phyloP scores from a whole-genome alignment of 2,329 filamentous ascomycete species.

The Rutstroemia sydowiana region DNA sequence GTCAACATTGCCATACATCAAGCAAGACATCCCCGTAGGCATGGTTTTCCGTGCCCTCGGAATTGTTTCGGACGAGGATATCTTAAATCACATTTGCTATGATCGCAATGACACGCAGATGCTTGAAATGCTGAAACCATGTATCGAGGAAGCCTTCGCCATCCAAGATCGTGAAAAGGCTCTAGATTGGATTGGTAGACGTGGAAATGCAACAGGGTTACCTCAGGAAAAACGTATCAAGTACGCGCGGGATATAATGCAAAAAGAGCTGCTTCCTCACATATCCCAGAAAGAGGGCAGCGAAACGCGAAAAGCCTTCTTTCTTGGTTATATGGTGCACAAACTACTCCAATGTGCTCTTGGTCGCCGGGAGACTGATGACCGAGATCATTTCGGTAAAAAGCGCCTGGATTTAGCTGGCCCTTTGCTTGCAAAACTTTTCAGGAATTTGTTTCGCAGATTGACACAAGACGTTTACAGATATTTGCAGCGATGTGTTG shows the following conservation, averaged over 20 bases:
- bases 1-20: slow-evolving; percentile 88
- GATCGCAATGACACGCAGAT: slow-evolving; percentile 92
- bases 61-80: slow-evolving; percentile 95
- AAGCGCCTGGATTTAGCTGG: slow-evolving; percentile 95
- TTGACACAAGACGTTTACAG: slow-evolving; percentile 86
- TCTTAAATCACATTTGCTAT: slow-evolving; percentile 95
- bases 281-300: slow-evolving; percentile 93
- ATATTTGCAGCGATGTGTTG: slow-evolving; percentile 87
- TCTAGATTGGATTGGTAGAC: slow-evolving; percentile 90
- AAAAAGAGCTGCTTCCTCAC: slow-evolving; percentile 93
- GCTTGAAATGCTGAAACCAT: slow-evolving; percentile 95
- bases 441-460: slow-evolving; percentile 84
- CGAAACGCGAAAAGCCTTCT: slow-evolving; percentile 94
- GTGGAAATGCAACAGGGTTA: slow-evolving; percentile 69
- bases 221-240: slow-evolving; percentile 82
- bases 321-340: slow-evolving; percentile 98
- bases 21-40: slow-evolving; percentile 84
- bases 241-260: slow-evolving; percentile 87
- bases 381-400: slow-evolving; percentile 98
- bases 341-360: slow-evolving; percentile 88
- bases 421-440: slow-evolving; percentile 89
- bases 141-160: slow-evolving; percentile 92
- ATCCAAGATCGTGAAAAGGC: slow-evolving; percentile 94
- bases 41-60: slow-evolving; percentile 94
- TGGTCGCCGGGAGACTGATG: slow-evolving; percentile 87